phyloP scores from a whole-genome alignment of 495 filamentous ascomycete species.

The Neurospora tetraspora region DNA sequence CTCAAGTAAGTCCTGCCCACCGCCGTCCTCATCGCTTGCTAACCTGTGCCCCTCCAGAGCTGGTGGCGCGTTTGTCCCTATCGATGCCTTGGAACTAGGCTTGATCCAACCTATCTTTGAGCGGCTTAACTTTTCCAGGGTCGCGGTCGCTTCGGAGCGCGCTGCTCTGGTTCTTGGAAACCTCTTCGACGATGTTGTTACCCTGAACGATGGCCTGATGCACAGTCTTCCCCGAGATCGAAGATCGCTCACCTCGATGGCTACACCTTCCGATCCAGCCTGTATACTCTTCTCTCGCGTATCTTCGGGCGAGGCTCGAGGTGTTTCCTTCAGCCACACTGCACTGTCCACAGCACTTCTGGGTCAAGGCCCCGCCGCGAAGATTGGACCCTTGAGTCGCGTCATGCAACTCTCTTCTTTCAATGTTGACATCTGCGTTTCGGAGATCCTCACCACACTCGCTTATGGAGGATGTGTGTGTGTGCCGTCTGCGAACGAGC shows the following conservation, averaged over 20 bases:
- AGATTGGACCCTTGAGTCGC: constrained; percentile 39
- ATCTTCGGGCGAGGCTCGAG: constrained; percentile 22
- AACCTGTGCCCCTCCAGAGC: constrained; percentile 14
- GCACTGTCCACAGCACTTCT: constrained; percentile 32
- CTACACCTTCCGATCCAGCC: constrained; percentile 28
- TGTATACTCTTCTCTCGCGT: constrained; percentile 32
- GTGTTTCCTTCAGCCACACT: constrained; percentile 35
- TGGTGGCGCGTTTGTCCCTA: constrained; percentile 34
- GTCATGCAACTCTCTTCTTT: constrained; percentile 61
- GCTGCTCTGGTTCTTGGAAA: constrained; percentile 24
- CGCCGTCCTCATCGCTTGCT: not conserved
- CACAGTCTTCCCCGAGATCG: constrained; percentile 12
- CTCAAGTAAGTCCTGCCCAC: constrained; percentile 25
- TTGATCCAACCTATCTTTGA: constrained; percentile 33
- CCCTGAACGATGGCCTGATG: constrained; percentile 24
- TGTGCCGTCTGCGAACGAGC: constrained; percentile 34
- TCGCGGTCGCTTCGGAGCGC: constrained; percentile 30
- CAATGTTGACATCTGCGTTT: constrained; percentile 56
- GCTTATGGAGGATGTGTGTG: constrained; percentile 43
- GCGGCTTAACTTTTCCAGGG: constrained; percentile 23
- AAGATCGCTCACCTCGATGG: constrained; percentile 26
- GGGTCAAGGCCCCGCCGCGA: constrained; percentile 39
- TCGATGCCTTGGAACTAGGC: constrained; percentile 30
- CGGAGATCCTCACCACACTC: constrained; percentile 57
- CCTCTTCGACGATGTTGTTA: constrained; percentile 27